Conservation (phyloP, 495 filamentous ascomycete species). For the Rostrohypoxylon terebratum region DNA sequence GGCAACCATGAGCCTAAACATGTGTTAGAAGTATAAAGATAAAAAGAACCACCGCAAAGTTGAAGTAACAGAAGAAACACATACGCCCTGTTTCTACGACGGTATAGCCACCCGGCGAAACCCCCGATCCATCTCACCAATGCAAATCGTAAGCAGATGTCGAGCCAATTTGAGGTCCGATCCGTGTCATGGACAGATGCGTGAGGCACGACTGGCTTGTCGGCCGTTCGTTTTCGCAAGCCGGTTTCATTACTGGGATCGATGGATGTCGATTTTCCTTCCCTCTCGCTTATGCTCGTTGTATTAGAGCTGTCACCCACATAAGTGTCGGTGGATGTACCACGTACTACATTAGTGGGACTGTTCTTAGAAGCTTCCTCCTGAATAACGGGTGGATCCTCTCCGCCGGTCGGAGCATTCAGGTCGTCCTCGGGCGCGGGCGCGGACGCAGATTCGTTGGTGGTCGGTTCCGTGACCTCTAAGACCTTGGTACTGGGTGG, state of each 20-base stretch:
- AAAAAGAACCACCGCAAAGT: background rate
- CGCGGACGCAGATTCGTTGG: background rate
- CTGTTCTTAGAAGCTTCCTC: slow-evolving; percentile 8
- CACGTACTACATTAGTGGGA: background rate
- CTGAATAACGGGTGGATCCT: background rate
- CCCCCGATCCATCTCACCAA: slow-evolving; percentile 46
- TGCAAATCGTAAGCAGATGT: slow-evolving; percentile 30
- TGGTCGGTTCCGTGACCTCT: background rate
- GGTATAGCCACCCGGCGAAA: slow-evolving; percentile 40
- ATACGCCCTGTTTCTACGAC: slow-evolving; percentile 43
- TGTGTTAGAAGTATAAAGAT: slow-evolving; percentile 15
- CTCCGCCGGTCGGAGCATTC: background rate
- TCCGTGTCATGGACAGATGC: slow-evolving; percentile 6
- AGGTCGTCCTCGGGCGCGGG: background rate
- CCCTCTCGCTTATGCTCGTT: slow-evolving; percentile 11
- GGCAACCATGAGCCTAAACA: slow-evolving; percentile 23
- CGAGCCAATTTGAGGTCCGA: slow-evolving; percentile 32
- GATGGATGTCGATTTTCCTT: slow-evolving; percentile 13
- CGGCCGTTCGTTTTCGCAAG: slow-evolving; percentile 26
- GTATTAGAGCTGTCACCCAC: slow-evolving; percentile 29
- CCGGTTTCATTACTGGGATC: slow-evolving; percentile 13
- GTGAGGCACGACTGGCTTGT: slow-evolving; percentile 19
- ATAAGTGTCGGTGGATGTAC: slow-evolving; percentile 12
- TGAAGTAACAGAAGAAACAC: slow-evolving; percentile 12
- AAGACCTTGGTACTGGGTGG: background rate